phyloP scores from a whole-genome alignment of 345 rosid genomes.

The Citrus glauca region DNA sequence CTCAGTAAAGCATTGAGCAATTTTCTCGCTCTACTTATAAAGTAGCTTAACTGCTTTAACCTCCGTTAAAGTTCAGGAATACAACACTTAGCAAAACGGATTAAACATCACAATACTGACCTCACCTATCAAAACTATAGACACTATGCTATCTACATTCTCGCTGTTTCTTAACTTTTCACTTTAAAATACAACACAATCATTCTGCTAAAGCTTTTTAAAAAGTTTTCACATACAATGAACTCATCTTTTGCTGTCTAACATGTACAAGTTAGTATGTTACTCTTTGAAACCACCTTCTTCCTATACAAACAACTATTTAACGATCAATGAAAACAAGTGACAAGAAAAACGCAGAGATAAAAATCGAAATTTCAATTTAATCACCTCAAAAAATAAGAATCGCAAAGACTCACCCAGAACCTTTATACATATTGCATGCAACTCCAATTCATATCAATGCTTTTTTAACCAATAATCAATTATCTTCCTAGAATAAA shows the following conservation, averaged over 20 bases:
- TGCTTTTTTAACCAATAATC: too few species aligned
- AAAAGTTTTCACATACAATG: neutral
- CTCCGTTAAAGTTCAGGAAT: too few species aligned
- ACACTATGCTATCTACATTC: neutral
- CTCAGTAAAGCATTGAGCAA: neutral
- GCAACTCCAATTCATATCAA: too few species aligned
- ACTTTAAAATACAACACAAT: too few species aligned
- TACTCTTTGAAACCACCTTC: too few species aligned
- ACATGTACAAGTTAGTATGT: neutral
- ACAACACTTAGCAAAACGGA: too few species aligned
- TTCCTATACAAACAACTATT: neutral
- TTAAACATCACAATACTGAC: too few species aligned
- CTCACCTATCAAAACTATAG: neutral
- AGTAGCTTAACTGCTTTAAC: too few species aligned
- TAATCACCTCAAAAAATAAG: neutral
- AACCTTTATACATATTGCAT: too few species aligned
- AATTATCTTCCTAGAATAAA: too few species aligned
- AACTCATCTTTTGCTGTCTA: neutral
- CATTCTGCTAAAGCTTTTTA: neutral
- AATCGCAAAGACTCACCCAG: neutral
- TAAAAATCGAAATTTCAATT: neutral
- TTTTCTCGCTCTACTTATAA: too few species aligned
- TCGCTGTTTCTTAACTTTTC: neutral
- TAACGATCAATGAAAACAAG: neutral
- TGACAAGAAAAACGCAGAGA: neutral